A percentile compares a stretch with the other conserved stretches of the same genome.
Evolutionary conservation across 2,329 filamentous ascomycete genomes (phyloP).

Genomic region (Colletotrichum sp.): DNA sequence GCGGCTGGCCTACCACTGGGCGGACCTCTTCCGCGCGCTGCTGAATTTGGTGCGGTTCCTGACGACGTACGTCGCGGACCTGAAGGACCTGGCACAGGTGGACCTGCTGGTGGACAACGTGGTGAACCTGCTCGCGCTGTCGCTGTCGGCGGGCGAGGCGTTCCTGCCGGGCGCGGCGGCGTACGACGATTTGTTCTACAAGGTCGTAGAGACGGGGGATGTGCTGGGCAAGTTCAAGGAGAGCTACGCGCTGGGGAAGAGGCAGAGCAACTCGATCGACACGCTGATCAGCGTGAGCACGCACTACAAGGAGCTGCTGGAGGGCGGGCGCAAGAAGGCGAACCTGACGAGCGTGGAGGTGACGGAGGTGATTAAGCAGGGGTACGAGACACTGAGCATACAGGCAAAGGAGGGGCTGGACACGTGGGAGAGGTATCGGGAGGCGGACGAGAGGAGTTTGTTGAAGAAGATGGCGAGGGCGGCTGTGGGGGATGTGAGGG

Average conservation of each 20-base stretch:
- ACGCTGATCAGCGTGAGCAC: slow-evolving; percentile 82
- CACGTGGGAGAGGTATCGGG: slow-evolving; percentile 84
- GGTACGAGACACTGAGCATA: slow-evolving; percentile 93
- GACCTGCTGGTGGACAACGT: slow-evolving; percentile 76
- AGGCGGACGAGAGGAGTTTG: slow-evolving; percentile 82
- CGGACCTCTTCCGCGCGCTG: slow-evolving; percentile 89
- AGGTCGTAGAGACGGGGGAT: slow-evolving; percentile 91
- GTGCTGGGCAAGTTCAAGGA: slow-evolving; percentile 82
- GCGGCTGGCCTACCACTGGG: slow-evolving; percentile 90
- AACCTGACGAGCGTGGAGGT: slow-evolving; percentile 86
- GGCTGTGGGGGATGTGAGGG: slow-evolving; percentile 68
- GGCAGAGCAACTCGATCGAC: slow-evolving; percentile 75
- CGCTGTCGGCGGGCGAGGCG: slow-evolving; percentile 84
- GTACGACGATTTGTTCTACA: slow-evolving; percentile 98
- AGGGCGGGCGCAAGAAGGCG: slow-evolving; percentile 54
- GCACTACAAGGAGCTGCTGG: slow-evolving; percentile 87
- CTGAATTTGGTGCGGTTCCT: slow-evolving; percentile 90
- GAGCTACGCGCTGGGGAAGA: slow-evolving; percentile 67
- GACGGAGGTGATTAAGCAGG: slow-evolving; percentile 90
- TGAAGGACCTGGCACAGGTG: slow-evolving; percentile 73
- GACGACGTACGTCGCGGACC: slow-evolving; percentile 81
- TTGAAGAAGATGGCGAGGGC: slow-evolving; percentile 87
- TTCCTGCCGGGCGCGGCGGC: slow-evolving; percentile 87
- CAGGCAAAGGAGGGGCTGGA: slow-evolving; percentile 87
- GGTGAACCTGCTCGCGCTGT: slow-evolving; percentile 82